Conservation (phyloP, 2,329 filamentous ascomycete species). For the Cladosporium sp. region DNA sequence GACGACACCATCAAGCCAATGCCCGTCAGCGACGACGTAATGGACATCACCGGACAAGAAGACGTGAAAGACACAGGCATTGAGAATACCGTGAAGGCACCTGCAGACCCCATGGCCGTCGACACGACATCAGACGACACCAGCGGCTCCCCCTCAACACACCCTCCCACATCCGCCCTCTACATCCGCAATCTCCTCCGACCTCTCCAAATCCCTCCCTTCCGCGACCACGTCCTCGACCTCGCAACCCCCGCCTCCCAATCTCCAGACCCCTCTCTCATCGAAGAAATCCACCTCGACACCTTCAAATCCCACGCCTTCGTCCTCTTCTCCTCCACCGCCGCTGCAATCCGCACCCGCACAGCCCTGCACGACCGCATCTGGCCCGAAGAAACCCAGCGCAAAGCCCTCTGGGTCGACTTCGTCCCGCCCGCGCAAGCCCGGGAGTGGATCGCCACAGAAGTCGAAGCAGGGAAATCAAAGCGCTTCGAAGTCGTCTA, state of each 20-base stretch:
- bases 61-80: constrained; percentile 9
- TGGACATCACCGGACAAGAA: constrained; percentile 25
- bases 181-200: constrained; percentile 93
- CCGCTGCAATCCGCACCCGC: constrained; percentile 75
- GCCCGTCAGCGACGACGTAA: constrained; percentile 33
- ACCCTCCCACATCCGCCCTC: constrained; percentile 62
- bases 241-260: constrained; percentile 64
- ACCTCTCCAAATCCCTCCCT: constrained; percentile 68
- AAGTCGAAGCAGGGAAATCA: constrained; percentile 52
- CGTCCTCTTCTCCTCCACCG: constrained; percentile 66
- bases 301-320: constrained; percentile 86
- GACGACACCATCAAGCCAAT: constrained; percentile 26
- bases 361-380: constrained; percentile 72
- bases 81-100: not conserved
- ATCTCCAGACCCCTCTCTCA: constrained; percentile 44
- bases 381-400: constrained; percentile 84
- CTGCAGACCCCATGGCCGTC: constrained; percentile 3
- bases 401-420: constrained; percentile 84
- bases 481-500: constrained; percentile 75
- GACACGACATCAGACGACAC: not conserved
- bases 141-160: constrained; percentile 37
- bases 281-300: constrained; percentile 77
- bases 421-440: constrained; percentile 71
- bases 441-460: constrained; percentile 69
- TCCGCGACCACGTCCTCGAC: constrained; percentile 68